Base-by-base conservation (phyloP, 73 alveolate species). In the Symbiodinium natans region DNA sequence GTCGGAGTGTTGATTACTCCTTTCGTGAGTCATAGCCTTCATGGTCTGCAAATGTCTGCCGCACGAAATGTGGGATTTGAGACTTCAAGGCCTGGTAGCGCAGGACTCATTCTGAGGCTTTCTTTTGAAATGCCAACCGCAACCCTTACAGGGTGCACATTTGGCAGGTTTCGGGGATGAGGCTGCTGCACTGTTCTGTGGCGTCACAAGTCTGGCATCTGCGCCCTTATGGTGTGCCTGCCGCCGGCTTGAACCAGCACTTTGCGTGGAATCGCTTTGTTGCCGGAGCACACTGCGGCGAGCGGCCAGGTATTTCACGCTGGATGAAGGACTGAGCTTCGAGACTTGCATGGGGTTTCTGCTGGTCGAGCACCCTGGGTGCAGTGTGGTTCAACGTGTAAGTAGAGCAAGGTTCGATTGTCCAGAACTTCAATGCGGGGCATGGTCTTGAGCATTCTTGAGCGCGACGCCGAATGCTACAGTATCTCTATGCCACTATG, bases 101-200 rank as follows among this genome's bases (percentile, higher is more conserved):
- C 8, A 10, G 63, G 8, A 48, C 63, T 17, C 17, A 10, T 17
- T 8, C 23, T 48, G 8, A 17, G 63, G 63, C 63, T 48, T 17
- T 48, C 17, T 48, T 8, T 17, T 10, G 63, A 17, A 10, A 48
- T 17, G 63, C 63, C 63, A 8, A n/a, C n/a, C n/a, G n/a, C n/a
- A n/a, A n/a, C n/a, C n/a, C n/a, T n/a, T n/a, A n/a, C n/a, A n/a
- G n/a, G n/a, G n/a, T n/a, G n/a, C n/a, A n/a, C 36, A 36, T 31
- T 68, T 19, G 41, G 82, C 82, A 88, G 95, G 95, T 7, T 88
- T 40, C 29, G 95, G 95, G 0, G 95, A 88, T 41, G 41, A 52
- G 23, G 71, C 95, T 4, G 95, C 95, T n/a, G 95, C 95, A 9
- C 63, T 56, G 71, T 63, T 88, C 74, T 88, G 95, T 31, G 95